These are phyloP conservation scores for Triangularia setosa DNA, from an alignment of 2,329 filamentous ascomycete species.

Conservation along the genomic window DNA sequence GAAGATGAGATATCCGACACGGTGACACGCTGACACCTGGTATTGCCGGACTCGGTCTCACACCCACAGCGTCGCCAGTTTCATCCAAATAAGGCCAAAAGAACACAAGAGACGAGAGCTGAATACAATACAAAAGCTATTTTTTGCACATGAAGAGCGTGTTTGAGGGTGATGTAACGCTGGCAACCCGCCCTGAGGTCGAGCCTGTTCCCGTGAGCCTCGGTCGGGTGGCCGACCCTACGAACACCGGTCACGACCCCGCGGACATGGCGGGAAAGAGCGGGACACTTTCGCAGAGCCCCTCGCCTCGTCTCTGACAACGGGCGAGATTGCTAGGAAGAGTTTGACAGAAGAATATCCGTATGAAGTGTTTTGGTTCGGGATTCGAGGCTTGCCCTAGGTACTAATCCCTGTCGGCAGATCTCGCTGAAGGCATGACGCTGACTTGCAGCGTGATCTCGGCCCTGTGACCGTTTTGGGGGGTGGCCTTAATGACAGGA, in stretches of 20 bases:
- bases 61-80: background rate
- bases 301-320: background rate
- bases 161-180: background rate
- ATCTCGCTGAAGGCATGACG: background rate
- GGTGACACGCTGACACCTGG: background rate
- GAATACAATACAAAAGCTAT: background rate
- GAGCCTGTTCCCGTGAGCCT: background rate
- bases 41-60: background rate
- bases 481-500: slow-evolving; percentile 6
- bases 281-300: background rate
- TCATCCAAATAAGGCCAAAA: background rate
- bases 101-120: background rate
- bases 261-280: background rate
- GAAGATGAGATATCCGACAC: background rate
- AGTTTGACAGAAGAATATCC: background rate
- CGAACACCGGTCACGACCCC: background rate
- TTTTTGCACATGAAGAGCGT: background rate
- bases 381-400: background rate
- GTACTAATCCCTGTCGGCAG: background rate
- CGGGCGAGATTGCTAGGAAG: background rate
- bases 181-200: background rate
- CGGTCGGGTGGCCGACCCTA: background rate
- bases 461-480: slow-evolving; percentile 20
- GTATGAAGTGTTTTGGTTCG: background rate
- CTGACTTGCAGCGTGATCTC: slow-evolving; percentile 19